Conservation (phyloP, 345 rosid genomes). For the Melaleuca alternifolia region DNA sequence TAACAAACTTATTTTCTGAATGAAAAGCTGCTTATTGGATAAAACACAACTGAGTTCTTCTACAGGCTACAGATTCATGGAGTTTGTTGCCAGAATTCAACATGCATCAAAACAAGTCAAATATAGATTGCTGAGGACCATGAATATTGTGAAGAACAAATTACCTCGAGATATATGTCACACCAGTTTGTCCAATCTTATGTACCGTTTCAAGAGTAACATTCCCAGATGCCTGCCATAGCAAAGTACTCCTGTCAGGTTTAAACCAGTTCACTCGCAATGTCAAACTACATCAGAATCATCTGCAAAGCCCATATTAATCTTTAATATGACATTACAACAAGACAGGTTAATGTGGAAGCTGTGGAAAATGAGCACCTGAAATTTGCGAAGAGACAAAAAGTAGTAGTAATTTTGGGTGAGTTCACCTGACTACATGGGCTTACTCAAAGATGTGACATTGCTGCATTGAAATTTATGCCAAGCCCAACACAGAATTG, state of each 20-base stretch:
- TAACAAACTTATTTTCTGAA: neutral
- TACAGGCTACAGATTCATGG: neutral
- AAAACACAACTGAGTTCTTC: neutral
- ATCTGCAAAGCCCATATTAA: neutral
- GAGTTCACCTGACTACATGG: neutral
- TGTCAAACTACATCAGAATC: neutral
- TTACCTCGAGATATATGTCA: slow-evolving; percentile 89
- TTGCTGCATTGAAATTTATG: neutral
- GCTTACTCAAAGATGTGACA: neutral
- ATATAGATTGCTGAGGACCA: neutral
- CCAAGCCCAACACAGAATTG: neutral
- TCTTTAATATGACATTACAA: neutral
- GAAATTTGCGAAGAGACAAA: neutral
- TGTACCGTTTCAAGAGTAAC: slow-evolving; percentile 84
- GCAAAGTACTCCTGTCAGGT: neutral
- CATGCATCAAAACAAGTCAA: neutral
- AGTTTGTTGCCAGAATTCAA: neutral
- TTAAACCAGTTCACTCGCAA: neutral
- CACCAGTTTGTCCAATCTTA: slow-evolving; percentile 92
- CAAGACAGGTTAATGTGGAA: neutral
- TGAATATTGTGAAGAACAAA: neutral
- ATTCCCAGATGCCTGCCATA: slow-evolving; percentile 82
- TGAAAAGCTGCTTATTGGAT: neutral
- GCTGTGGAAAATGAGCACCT: neutral
- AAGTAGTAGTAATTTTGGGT: neutral